Base-by-base conservation (phyloP, 345 rosid species). In the Melastoma malabathricum region DNA sequence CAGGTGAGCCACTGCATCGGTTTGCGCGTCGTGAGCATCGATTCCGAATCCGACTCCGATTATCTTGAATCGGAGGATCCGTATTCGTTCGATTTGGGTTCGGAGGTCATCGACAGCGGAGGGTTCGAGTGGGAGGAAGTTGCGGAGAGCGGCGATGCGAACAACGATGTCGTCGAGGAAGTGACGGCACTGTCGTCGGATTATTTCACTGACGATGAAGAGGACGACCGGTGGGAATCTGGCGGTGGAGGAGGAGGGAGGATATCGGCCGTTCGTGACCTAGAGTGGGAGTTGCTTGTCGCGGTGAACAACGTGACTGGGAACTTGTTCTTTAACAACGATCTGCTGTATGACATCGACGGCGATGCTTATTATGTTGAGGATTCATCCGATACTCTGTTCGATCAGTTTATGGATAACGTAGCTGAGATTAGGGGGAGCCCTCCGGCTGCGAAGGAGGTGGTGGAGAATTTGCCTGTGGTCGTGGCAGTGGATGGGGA, bases 41-140 rank as follows among this genome's bases (percentile, higher is more conserved):
- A 72, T 63, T 70, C 80, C 4, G 80, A 74, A 47, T 74, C 83
- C 3, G 84, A 75, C 52, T 57, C 51, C 16, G 78, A 78, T 50
- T 69, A 61, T 53, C 64, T 25, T 18, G 66, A 45, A 20, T 56
- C 60, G 16, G 61, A 51, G 18, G 55, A 45, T 14, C 22, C 17
- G 2, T 4, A 10, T 39, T 31, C 64, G 31, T 58, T 72, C 22
- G 66, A 64, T 58, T 47, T 56, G 46, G 62, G 19, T 44, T 55
- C 52, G 45, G 27, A 59, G 66, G 50, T 49, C 15, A 22, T 13
- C 43, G 80, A 71, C n/a, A 12, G 41, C 41, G 41, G 41, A 34
- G 83, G 52, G 18, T 13, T 49, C 18, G 76, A 56, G 25, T 70
- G 69, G 75, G 83, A 71, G 44, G 75, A 73, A 49, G 69, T 64